phyloP scores from a whole-genome alignment of 495 filamentous ascomycete species.

The Articulospora tetracladia region DNA sequence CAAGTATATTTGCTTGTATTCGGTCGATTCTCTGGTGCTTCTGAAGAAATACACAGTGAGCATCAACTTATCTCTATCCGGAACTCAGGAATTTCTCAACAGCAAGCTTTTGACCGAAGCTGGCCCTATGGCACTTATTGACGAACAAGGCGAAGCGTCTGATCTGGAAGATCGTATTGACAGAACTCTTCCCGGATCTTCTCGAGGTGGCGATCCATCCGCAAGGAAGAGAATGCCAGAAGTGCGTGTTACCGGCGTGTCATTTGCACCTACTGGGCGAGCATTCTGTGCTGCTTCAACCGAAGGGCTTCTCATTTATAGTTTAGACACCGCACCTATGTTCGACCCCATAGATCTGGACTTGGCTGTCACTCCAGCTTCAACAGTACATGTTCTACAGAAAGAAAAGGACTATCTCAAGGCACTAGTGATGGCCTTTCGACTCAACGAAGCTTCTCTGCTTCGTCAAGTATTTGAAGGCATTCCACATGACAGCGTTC shows the following conservation, averaged over 20 bases:
- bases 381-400: slow-evolving; percentile 68
- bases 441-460: slow-evolving; percentile 75
- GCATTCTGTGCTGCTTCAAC: slow-evolving; percentile 94
- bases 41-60: slow-evolving; percentile 93
- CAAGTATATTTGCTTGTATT: slow-evolving; percentile 97
- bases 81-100: slow-evolving; percentile 95
- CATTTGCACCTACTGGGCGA: slow-evolving; percentile 83
- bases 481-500: slow-evolving; percentile 71
- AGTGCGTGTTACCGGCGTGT: slow-evolving; percentile 79
- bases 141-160: slow-evolving; percentile 82
- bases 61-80: slow-evolving; percentile 87
- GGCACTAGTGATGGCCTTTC: slow-evolving; percentile 94
- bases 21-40: slow-evolving; percentile 81
- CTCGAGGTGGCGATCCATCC: slow-evolving; percentile 74
- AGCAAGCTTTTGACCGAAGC: slow-evolving; percentile 87
- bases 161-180: slow-evolving; percentile 85
- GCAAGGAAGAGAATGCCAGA: slow-evolving; percentile 71
- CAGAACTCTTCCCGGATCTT: slow-evolving; percentile 79
- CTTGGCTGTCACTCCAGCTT: slow-evolving; percentile 82
- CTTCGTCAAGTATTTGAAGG: slow-evolving; percentile 81
- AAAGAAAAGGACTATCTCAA: slow-evolving; percentile 79
- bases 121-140: slow-evolving; percentile 76
- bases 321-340: slow-evolving; percentile 69
- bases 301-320: slow-evolving; percentile 90
- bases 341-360: slow-evolving; percentile 98